phyloP scores from a whole-genome alignment of 1,284 basidiomycete genomes.

The Boletellus sp. region DNA sequence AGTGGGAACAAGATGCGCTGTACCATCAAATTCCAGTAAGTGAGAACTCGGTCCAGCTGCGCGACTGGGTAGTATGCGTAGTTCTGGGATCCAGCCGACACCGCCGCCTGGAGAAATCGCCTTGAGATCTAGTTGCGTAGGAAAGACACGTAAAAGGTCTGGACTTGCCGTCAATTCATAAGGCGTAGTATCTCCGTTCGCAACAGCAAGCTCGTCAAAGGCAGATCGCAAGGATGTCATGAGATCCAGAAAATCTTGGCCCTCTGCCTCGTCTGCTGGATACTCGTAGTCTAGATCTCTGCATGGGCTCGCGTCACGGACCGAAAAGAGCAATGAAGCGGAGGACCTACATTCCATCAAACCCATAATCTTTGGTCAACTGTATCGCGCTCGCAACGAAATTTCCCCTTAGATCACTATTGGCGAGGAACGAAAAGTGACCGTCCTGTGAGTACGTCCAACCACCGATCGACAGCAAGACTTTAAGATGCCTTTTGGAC shows the following conservation, averaged over 20 bases:
- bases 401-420: constrained; percentile 50
- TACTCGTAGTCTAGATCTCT: constrained; percentile 74
- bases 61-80: constrained; percentile 63
- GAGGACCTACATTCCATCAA: constrained; percentile 73
- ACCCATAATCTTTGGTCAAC: constrained; percentile 81
- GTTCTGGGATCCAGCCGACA: constrained; percentile 63
- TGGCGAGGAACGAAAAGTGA: constrained; percentile 62
- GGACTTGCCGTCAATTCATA: constrained; percentile 51
- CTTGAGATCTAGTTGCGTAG: background rate
- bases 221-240: constrained; percentile 53
- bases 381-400: constrained; percentile 74
- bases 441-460: constrained; percentile 68
- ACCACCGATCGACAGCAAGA: constrained; percentile 75
- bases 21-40: constrained; percentile 93
- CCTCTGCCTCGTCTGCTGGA: constrained; percentile 47
- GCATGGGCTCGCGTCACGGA: background rate
- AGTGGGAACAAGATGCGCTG: constrained; percentile 6
- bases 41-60: constrained; percentile 73
- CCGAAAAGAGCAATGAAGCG: background rate
- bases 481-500: constrained; percentile 60
- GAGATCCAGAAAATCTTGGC: constrained; percentile 57
- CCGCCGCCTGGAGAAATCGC: constrained; percentile 34
- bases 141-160: background rate
- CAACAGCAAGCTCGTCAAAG: constrained; percentile 46
- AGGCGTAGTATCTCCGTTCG: constrained; percentile 57